Conservation (phyloP, 345 rosid genomes). For the Linum tenue region DNA sequence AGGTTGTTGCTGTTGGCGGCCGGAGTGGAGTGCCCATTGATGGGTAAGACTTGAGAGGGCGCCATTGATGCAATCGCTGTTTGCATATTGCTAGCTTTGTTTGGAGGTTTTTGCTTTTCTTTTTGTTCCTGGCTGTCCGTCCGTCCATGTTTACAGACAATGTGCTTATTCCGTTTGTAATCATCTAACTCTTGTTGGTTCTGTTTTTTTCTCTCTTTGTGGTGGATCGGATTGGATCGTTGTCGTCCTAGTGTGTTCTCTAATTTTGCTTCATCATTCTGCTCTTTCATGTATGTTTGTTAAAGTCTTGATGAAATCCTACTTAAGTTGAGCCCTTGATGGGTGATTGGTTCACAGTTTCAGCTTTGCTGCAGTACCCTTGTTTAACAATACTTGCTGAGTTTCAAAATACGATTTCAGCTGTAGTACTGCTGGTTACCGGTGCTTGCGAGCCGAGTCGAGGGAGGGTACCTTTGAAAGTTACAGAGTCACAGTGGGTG, state of each 20-base stretch:
- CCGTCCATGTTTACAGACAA: background rate
- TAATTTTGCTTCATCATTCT: background rate
- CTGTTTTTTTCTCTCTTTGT: background rate
- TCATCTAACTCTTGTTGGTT: background rate
- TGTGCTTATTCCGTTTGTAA: background rate
- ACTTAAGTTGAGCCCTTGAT: background rate
- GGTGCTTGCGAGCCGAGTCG: no score
- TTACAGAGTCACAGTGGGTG: no score
- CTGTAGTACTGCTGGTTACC: no score
- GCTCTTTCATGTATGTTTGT: background rate
- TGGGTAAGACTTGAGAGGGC: no score
- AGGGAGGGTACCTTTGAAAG: no score
- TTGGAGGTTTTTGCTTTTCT: background rate
- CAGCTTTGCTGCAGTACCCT: background rate
- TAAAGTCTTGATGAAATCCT: background rate
- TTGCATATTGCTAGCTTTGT: background rate
- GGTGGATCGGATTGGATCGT: background rate
- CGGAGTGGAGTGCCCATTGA: no score
- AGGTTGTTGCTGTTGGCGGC: no score
- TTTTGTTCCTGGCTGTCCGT: background rate
- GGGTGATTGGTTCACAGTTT: no score
- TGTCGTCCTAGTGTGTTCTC: background rate
- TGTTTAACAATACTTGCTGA: background rate
- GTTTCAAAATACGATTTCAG: background rate
- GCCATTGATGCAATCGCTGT: no score